These are phyloP conservation scores for Suillus clintonianus DNA, from an alignment of 768 basidiomycete genomes.

Conservation along the genomic window DNA sequence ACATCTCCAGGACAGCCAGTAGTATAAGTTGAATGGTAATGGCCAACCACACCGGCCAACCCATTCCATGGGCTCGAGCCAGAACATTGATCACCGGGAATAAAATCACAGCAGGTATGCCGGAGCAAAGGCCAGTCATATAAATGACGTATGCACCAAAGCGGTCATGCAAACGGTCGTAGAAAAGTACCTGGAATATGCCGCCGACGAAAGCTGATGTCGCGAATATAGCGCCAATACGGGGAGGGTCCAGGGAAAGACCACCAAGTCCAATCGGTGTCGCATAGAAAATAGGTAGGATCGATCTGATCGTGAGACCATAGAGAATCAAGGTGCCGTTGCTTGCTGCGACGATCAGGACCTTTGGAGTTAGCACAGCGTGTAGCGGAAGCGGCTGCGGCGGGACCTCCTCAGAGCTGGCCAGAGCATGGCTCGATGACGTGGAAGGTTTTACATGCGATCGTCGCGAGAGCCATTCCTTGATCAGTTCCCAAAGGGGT, in stretches of 20 bases:
- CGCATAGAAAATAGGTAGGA: too few species aligned
- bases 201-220: slow-evolving; percentile 33
- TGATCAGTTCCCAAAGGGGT: neutral
- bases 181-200: slow-evolving; percentile 62
- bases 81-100: too few species aligned
- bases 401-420: neutral
- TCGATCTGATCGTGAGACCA: too few species aligned
- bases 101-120: too few species aligned
- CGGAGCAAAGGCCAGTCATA: too few species aligned
- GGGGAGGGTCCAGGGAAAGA: slow-evolving; percentile 14
- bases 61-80: too few species aligned
- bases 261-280: too few species aligned
- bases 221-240: slow-evolving; percentile 30
- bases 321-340: too few species aligned
- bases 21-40: too few species aligned
- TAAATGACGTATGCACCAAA: too few species aligned
- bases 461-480: neutral
- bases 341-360: slow-evolving; percentile 21
- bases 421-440: neutral
- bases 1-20: too few species aligned
- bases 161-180: slow-evolving; percentile 41
- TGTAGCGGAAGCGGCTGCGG: slow-evolving; percentile 46
- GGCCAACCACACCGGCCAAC: too few species aligned
- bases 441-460: neutral
- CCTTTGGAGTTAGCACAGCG: slow-evolving; percentile 50